Percentiles rank a stretch among this genome's conserved stretches.
phyloP scores from a whole-genome alignment of 208 protist genomes.

The Acanthamoeba royreba region DNA sequence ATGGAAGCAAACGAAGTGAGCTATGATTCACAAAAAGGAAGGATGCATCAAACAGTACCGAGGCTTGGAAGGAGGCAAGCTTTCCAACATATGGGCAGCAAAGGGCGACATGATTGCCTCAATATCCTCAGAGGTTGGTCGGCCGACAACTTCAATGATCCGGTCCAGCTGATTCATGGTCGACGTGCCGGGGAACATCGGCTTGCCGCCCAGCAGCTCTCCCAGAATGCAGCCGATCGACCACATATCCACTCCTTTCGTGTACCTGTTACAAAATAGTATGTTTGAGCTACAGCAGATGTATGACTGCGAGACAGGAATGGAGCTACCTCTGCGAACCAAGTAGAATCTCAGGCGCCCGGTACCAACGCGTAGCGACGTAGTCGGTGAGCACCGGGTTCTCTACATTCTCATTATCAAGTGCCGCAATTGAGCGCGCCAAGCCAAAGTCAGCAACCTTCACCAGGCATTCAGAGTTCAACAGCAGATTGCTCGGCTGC shows the following conservation, averaged over 20 bases:
- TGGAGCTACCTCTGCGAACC: conserved; percentile 93
- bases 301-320: background rate
- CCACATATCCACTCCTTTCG: conserved; percentile 97
- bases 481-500: conserved; percentile 72
- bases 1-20: background rate
- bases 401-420: conserved; percentile 85
- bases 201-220: conserved; percentile 92
- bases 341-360: conserved; percentile 97
- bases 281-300: background rate
- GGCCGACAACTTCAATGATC: conserved; percentile 39
- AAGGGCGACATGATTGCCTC: conserved; percentile 92
- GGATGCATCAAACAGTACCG: conserved; percentile 26
- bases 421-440: conserved; percentile 89
- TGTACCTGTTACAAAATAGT: conserved; percentile 82
- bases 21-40: too few relatives aligned
- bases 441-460: conserved; percentile 98
- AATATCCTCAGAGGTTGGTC: conserved; percentile 81
- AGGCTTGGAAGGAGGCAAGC: conserved; percentile 78
- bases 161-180: conserved; percentile 91
- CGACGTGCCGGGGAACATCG: conserved; percentile 84
- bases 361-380: conserved; percentile 97
- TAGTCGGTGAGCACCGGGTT: conserved; percentile 72
- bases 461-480: conserved; percentile 78
- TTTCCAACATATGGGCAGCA: conserved; percentile 91
- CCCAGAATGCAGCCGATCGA: conserved; percentile 96